A percentile compares a stretch with the other conserved stretches of the same genome.
phyloP scores from a whole-genome alignment of 1,139 yeast species.

The Magnusiomyces suaveolens region DNA sequence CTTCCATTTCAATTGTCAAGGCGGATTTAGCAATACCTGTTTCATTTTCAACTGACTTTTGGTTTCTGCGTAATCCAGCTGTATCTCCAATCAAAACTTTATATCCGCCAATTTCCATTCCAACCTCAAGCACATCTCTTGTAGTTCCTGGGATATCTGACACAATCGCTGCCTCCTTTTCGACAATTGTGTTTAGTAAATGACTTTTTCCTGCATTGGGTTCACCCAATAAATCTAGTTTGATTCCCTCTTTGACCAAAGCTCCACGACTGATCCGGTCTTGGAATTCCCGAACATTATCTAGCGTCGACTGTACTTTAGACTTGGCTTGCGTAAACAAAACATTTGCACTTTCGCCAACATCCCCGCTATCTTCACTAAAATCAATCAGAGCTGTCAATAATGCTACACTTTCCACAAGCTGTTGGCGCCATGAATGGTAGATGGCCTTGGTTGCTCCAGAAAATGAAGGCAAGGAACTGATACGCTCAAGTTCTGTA shows the following conservation, averaged over 20 bases:
- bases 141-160: conserved; percentile 93
- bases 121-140: conserved; percentile 75
- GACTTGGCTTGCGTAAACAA: conserved; percentile 41
- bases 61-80: conserved; percentile 65
- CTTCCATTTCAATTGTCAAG: conserved; percentile 67
- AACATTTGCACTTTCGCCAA: conserved; percentile 36
- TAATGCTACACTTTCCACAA: conserved; percentile 60
- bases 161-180: conserved; percentile 82
- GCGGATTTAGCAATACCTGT: conserved; percentile 25
- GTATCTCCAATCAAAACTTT: conserved; percentile 84
- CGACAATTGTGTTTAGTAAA: conserved; percentile 59
- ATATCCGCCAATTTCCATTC: conserved; percentile 72
- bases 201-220: conserved; percentile 97
- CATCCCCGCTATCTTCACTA: conserved; percentile 79
- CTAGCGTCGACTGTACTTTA: conserved; percentile 37
- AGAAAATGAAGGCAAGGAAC: conserved; percentile 62
- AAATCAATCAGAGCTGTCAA: conserved; percentile 87
- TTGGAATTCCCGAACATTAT: conserved; percentile 40
- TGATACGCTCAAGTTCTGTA: conserved; percentile 75
- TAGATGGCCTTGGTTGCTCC: conserved; percentile 56
- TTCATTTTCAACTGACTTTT: conserved; percentile 15
- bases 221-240: conserved; percentile 69
- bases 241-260: conserved; percentile 62
- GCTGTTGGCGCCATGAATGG: conserved; percentile 53
- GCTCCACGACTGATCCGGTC: conserved; percentile 28